A percentile compares a stretch with the other conserved stretches of the same genome.
phyloP scores from a whole-genome alignment of 139 green algal genomes.

The Gonium pectorale region DNA sequence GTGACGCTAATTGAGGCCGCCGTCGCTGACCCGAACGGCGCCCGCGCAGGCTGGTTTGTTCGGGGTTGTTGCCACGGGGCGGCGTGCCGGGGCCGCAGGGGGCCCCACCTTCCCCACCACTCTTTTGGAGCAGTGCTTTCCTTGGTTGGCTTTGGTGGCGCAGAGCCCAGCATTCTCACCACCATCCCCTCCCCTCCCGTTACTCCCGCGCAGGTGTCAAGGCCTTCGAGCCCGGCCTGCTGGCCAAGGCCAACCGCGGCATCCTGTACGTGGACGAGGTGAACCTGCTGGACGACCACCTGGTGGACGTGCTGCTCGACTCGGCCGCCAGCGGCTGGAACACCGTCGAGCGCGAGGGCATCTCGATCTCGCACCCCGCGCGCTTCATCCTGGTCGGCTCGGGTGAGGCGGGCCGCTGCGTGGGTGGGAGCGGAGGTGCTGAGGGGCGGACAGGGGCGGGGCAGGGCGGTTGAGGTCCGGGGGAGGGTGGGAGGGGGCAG shows the following conservation, averaged over 20 bases:
- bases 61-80: too few relatives aligned
- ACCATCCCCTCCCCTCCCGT: neutral
- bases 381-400: slow-evolving; percentile 85
- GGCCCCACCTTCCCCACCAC: too few relatives aligned
- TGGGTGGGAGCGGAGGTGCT: neutral
- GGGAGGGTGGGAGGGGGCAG: neutral
- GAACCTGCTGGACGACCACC: slow-evolving; percentile 73
- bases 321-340: slow-evolving; percentile 77
- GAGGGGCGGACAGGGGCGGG: neutral
- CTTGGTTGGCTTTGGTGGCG: too few relatives aligned
- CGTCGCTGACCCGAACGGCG: too few relatives aligned
- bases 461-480: neutral
- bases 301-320: slow-evolving; percentile 90
- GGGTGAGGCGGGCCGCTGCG: slow-evolving; percentile 34
- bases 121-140: too few relatives aligned
- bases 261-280: slow-evolving; percentile 93
- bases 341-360: slow-evolving; percentile 86
- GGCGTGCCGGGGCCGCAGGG: too few relatives aligned
- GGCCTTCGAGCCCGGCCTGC: slow-evolving; percentile 74
- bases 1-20: too few relatives aligned
- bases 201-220: slow-evolving; percentile 56
- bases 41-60: too few relatives aligned
- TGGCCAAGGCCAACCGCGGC: slow-evolving; percentile 90
- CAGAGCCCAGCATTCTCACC: neutral
- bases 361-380: slow-evolving; percentile 82